Evolutionary conservation across 345 rosid species (phyloP).

Genomic region (Bruguiera parviflora): DNA sequence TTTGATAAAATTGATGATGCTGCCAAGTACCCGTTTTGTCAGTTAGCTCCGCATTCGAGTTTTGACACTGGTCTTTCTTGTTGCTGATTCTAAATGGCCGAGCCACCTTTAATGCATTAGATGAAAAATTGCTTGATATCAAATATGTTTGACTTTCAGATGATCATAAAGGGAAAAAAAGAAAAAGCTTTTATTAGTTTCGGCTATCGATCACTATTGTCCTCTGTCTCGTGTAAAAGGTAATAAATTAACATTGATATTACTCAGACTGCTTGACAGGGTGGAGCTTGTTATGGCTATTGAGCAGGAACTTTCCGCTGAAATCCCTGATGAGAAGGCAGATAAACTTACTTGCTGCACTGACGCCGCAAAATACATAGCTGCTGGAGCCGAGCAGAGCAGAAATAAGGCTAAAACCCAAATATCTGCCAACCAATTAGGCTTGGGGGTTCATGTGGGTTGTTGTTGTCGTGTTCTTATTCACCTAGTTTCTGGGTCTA

Average conservation of each 20-base stretch:
- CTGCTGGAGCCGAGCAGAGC: conserved; percentile 29
- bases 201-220: neutral
- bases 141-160: no score
- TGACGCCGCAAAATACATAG: conserved; percentile 51
- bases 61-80: neutral
- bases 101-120: no score
- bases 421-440: no score
- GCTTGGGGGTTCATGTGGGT: no score
- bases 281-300: conserved; percentile 71
- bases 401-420: conserved; percentile 8
- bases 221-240: neutral
- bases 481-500: no score
- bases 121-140: neutral
- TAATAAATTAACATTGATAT: neutral
- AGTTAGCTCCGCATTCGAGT: neutral
- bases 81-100: neutral
- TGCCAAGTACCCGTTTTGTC: conserved; percentile 27
- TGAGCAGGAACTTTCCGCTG: conserved; percentile 58
- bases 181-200: neutral
- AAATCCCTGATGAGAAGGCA: conserved; percentile 61
- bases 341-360: conserved; percentile 58
- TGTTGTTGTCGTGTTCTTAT: no score
- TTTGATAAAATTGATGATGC: conserved; percentile 47
- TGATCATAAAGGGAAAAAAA: neutral
- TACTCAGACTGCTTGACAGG: conserved; percentile 33